Percentiles rank a stretch among this genome's conserved stretches.
phyloP scores from a whole-genome alignment of 2,329 filamentous ascomycete genomes.

The Drechslerella stenobrocha region DNA sequence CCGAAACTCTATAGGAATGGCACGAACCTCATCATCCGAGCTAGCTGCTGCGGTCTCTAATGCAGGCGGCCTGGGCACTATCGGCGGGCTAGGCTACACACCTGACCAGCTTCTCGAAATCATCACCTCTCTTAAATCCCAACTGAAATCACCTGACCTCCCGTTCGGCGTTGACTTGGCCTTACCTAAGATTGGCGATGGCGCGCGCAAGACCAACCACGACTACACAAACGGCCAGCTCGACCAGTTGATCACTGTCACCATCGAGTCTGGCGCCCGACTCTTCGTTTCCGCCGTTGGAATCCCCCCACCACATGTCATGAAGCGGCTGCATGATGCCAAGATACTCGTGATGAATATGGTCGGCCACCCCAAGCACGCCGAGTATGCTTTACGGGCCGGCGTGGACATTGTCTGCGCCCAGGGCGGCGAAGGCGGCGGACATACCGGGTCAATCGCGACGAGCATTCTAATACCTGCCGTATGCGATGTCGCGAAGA shows the following conservation, averaged over 20 bases:
- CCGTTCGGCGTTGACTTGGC: slow-evolving; percentile 92
- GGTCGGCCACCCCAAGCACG: slow-evolving; percentile 91
- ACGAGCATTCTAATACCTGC: slow-evolving; percentile 84
- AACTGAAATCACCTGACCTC: slow-evolving; percentile 67
- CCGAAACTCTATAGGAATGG: too few species aligned
- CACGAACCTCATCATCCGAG: slow-evolving; percentile 74
- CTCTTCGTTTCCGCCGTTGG: slow-evolving; percentile 88
- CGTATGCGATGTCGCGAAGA: slow-evolving; percentile 78
- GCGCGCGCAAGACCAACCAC: slow-evolving; percentile 86
- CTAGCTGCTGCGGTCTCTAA: slow-evolving; percentile 87
- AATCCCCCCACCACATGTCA: slow-evolving; percentile 73
- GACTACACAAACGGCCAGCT: slow-evolving; percentile 91
- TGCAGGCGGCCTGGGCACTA: slow-evolving; percentile 79
- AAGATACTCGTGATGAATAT: slow-evolving; percentile 94
- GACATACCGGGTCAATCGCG: slow-evolving; percentile 69
- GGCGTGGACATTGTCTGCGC: slow-evolving; percentile 91
- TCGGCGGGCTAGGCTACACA: slow-evolving; percentile 72
- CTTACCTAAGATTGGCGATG: slow-evolving; percentile 82
- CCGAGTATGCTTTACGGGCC: slow-evolving; percentile 79
- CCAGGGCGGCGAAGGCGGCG: slow-evolving; percentile 90
- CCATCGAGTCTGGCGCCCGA: slow-evolving; percentile 77
- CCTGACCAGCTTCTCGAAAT: slow-evolving; percentile 75
- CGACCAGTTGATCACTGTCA: slow-evolving; percentile 83
- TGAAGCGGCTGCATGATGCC: slow-evolving; percentile 75
- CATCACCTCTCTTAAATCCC: slow-evolving; percentile 80